Conservation (phyloP, 805 yeast species). For the Nematodospora valgi region DNA sequence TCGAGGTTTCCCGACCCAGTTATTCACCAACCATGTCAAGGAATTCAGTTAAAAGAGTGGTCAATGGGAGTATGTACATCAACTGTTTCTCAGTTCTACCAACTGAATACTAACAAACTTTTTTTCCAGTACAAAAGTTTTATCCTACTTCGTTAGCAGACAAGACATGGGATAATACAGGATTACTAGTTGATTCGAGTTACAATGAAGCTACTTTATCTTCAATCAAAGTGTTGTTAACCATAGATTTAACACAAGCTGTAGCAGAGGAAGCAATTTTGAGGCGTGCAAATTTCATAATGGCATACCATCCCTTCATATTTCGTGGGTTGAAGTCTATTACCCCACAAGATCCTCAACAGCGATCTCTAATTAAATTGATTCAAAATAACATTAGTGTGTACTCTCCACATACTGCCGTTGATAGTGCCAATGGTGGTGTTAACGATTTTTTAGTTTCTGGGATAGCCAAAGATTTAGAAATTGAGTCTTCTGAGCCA, state of each 20-base stretch:
- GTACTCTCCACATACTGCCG: slow-evolving; percentile 94
- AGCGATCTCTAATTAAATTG: slow-evolving; percentile 65
- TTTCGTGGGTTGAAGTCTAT: slow-evolving; percentile 82
- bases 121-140: slow-evolving; percentile 54
- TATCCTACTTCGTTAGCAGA: slow-evolving; percentile 86
- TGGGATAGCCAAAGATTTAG: slow-evolving; percentile 41
- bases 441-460: slow-evolving; percentile 89
- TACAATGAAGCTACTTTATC: slow-evolving; percentile 14
- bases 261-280: slow-evolving; percentile 85
- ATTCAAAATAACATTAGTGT: slow-evolving; percentile 81
- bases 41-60: slow-evolving; percentile 40
- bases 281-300: slow-evolving; percentile 49
- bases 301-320: slow-evolving; percentile 92
- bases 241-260: slow-evolving; percentile 79
- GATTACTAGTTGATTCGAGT: slow-evolving; percentile 74
- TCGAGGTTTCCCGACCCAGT: not conserved
- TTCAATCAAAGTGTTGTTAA: slow-evolving; percentile 46
- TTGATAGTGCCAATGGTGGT: slow-evolving; percentile 90
- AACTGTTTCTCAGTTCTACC: slow-evolving; percentile 14
- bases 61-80: slow-evolving; percentile 33
- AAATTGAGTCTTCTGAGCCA: slow-evolving; percentile 25
- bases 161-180: slow-evolving; percentile 92
- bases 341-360: slow-evolving; percentile 69
- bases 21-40: slow-evolving; percentile 33
- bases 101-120: slow-evolving; percentile 8